phyloP scores from a whole-genome alignment of 495 filamentous ascomycete species.

The Penicillium malachiteum region DNA sequence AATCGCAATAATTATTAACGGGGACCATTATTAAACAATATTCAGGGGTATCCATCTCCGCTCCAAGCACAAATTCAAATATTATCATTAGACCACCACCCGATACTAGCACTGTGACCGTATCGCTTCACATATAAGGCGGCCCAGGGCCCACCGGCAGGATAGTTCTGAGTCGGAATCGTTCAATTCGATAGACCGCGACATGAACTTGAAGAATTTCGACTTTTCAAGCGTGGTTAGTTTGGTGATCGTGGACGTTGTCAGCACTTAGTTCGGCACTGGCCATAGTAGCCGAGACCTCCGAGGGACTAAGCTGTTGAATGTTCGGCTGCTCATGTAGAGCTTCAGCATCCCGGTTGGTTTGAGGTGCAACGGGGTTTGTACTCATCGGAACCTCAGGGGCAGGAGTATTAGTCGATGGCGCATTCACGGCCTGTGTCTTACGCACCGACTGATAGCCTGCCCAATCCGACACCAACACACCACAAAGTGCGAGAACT shows the following conservation, averaged over 20 bases:
- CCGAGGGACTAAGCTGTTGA: conserved; percentile 14
- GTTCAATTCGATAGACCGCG: not conserved
- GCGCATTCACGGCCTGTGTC: not conserved
- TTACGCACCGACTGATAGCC: conserved; percentile 27
- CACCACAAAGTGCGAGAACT: conserved; percentile 29
- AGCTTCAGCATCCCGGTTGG: conserved; percentile 21
- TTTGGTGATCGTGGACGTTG: conserved; percentile 2
- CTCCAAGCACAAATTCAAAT: no score
- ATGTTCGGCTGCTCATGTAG: conserved; percentile 22
- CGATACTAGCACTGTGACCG: no score
- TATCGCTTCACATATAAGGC: no score
- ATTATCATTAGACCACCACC: no score
- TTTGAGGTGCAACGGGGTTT: conserved; percentile 11
- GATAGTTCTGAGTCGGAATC: no score
- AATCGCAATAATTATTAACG: not conserved
- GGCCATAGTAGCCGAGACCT: conserved; percentile 5
- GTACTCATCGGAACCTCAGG: conserved; percentile 23
- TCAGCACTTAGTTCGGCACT: conserved; percentile 15
- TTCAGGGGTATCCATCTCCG: not conserved
- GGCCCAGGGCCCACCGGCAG: no score
- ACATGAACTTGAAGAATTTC: no score
- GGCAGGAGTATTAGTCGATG: conserved; percentile 3
- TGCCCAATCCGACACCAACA: conserved; percentile 24
- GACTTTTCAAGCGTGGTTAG: conserved; percentile 3
- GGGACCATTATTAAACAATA: not conserved